Percentiles rank a stretch among this genome's conserved stretches.
These are phyloP conservation scores for Ceratocystis eucalypticola DNA, from an alignment of 2,329 filamentous ascomycete genomes.

Conservation along the genomic window DNA sequence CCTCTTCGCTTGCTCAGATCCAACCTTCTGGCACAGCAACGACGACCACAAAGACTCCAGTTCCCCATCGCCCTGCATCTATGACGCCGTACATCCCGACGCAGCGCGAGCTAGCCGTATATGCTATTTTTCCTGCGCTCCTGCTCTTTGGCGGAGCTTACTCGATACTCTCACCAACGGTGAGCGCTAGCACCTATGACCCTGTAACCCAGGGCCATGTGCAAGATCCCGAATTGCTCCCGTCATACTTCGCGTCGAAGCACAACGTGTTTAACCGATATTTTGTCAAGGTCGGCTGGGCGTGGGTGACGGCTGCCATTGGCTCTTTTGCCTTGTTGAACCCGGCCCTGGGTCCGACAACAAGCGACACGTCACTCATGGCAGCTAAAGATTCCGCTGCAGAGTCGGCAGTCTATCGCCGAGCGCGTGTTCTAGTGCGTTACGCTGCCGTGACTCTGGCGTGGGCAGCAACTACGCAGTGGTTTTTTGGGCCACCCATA, in stretches of 20 bases:
- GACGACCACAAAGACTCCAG: background rate
- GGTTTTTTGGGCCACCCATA: constrained; percentile 84
- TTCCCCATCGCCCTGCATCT: background rate
- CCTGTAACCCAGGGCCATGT: constrained; percentile 48
- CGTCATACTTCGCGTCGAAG: constrained; percentile 88
- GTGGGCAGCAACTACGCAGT: constrained; percentile 86
- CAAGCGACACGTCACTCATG: background rate
- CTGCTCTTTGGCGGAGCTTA: constrained; percentile 73
- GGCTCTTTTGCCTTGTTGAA: constrained; percentile 56
- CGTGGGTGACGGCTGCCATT: constrained; percentile 73
- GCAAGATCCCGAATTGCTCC: constrained; percentile 33
- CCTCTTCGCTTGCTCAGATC: background rate
- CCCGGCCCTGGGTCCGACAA: constrained; percentile 33
- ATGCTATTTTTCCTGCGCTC: constrained; percentile 61
- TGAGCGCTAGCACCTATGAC: constrained; percentile 51
- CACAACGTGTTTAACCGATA: constrained; percentile 81
- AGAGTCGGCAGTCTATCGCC: constrained; percentile 25
- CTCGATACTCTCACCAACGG: constrained; percentile 60
- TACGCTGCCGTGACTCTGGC: constrained; percentile 60
- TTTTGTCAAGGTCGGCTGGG: constrained; percentile 93
- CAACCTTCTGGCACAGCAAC: too few species aligned
- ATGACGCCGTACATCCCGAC: constrained; percentile 54
- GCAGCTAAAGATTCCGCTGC: background rate
- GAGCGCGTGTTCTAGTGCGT: constrained; percentile 46
- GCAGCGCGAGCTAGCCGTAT: constrained; percentile 48